A percentile compares a stretch with the other conserved stretches of the same genome.
phyloP scores from a whole-genome alignment of 1,284 basidiomycete species.

The Sanghuangporus baumii region DNA sequence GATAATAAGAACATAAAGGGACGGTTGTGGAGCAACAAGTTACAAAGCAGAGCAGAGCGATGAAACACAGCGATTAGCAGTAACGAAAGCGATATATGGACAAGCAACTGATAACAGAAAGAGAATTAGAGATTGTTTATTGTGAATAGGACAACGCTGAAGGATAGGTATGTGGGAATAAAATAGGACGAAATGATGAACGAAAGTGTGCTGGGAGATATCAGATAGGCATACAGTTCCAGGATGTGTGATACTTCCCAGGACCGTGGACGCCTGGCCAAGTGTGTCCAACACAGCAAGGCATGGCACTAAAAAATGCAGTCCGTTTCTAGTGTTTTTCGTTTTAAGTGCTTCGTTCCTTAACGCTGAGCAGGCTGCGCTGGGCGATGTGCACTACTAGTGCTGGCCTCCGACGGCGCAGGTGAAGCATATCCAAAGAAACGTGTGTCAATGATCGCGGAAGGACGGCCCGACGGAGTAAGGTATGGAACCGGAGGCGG shows the following conservation, averaged over 20 bases:
- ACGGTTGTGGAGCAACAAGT: no score
- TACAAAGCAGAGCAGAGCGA: no score
- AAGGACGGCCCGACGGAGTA: background rate
- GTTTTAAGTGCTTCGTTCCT: background rate
- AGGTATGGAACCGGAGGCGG: background rate
- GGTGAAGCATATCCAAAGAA: background rate
- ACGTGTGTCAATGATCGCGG: background rate
- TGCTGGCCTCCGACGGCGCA: background rate
- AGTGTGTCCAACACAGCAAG: background rate
- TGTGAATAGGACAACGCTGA: no score
- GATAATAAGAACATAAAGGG: no score
- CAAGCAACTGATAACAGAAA: no score
- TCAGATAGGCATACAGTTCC: no score
- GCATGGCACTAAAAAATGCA: background rate
- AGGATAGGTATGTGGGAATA: no score
- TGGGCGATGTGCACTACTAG: background rate
- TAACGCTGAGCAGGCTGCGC: background rate
- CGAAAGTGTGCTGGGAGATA: no score
- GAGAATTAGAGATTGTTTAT: no score
- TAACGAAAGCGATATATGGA: no score
- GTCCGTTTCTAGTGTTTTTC: background rate
- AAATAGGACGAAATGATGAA: no score
- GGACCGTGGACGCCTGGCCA: background rate
- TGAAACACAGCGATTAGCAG: no score
- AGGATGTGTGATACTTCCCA: background rate